A percentile compares a stretch with the other conserved stretches of the same genome.
Evolutionary conservation across 2,329 filamentous ascomycete genomes (phyloP).

Genomic region (Fusarium nelsonii): DNA sequence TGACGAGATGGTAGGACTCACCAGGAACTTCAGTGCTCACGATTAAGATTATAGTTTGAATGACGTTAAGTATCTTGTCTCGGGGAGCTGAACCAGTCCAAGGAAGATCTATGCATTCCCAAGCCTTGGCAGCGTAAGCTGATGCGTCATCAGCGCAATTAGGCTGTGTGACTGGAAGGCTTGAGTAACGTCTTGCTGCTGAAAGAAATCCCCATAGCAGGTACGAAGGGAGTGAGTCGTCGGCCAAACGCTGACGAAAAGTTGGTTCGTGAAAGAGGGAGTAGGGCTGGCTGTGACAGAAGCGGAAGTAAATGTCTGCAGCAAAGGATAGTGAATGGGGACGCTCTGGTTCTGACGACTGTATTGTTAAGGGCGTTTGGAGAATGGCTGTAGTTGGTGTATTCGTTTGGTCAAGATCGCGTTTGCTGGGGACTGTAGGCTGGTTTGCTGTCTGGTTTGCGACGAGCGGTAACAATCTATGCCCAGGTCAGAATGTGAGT

Average conservation of each 20-base stretch:
- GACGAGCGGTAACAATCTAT: slow-evolving; percentile 7
- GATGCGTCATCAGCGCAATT: slow-evolving; percentile 14
- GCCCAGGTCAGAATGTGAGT: fast-evolving
- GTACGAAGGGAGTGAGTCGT: slow-evolving; percentile 10
- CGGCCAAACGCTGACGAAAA: not conserved
- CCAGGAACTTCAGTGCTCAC: slow-evolving; percentile 25
- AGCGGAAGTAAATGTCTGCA: slow-evolving; percentile 20
- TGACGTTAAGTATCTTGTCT: slow-evolving; percentile 1
- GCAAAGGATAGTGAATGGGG: not conserved
- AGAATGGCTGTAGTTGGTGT: not conserved
- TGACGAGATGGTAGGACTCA: fast-evolving
- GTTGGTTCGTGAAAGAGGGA: slow-evolving; percentile 23
- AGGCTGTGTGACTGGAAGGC: not conserved
- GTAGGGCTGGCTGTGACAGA: slow-evolving; percentile 25
- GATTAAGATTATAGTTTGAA: slow-evolving; percentile 24
- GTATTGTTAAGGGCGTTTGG: not conserved
- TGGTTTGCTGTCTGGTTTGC: not conserved
- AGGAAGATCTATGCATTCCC: slow-evolving; percentile 22
- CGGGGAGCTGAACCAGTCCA: slow-evolving; percentile 7
- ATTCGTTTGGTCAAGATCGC: not conserved
- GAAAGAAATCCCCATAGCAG: slow-evolving; percentile 19
- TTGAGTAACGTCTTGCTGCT: slow-evolving; percentile 12
- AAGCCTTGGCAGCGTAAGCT: slow-evolving; percentile 12
- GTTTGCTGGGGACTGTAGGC: not conserved
- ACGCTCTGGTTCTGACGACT: not conserved